Conservation (phyloP, 495 filamentous ascomycete genomes). For the Podospora didyma region DNA sequence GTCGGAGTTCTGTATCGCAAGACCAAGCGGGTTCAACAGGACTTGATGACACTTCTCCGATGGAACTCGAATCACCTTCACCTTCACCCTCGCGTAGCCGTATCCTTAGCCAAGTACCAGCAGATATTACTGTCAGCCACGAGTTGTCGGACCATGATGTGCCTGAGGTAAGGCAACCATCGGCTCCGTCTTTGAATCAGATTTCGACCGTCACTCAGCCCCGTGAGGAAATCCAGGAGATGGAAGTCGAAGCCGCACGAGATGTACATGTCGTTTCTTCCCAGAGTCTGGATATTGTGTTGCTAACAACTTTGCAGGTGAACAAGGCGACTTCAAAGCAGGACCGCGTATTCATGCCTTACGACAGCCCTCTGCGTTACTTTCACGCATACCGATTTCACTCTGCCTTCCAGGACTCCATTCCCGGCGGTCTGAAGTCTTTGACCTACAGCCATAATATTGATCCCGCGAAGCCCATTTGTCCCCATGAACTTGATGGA, state of each 20-base stretch:
- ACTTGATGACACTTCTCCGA: constrained; percentile 20
- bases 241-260: constrained; percentile 21
- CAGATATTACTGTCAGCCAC: neutral
- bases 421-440: constrained; percentile 76
- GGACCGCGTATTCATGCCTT: constrained; percentile 55
- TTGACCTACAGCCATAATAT: constrained; percentile 90
- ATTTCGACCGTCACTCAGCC: constrained; percentile 24
- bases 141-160: neutral
- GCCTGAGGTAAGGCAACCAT: neutral
- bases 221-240: constrained; percentile 24
- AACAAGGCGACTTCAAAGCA: constrained; percentile 2
- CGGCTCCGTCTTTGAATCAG: constrained; percentile 13
- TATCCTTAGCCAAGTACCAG: neutral
- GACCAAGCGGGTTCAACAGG: constrained; percentile 1
- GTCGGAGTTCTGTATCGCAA: neutral
- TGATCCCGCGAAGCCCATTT: constrained; percentile 66
- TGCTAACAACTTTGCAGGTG: constrained; percentile 18
- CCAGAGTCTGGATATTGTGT: neutral
- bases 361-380: constrained; percentile 73
- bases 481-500: constrained; percentile 66
- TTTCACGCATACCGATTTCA: constrained; percentile 92
- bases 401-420: constrained; percentile 62
- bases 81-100: neutral
- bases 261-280: constrained; percentile 34
- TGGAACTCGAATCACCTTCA: constrained; percentile 25